Base-by-base conservation (phyloP, 2,329 filamentous ascomycete genomes). In the Lachnellula cervina region DNA sequence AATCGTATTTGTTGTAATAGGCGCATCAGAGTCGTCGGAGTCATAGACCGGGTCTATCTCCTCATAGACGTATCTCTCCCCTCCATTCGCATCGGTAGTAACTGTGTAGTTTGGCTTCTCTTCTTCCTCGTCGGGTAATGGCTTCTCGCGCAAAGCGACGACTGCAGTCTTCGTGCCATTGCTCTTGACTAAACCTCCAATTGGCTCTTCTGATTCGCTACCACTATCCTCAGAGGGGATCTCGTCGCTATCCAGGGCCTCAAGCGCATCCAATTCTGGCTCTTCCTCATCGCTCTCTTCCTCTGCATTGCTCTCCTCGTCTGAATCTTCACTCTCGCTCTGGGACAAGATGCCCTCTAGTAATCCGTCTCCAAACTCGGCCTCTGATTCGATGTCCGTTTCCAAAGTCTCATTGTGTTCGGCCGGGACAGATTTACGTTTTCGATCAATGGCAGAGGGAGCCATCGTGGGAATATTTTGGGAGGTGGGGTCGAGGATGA, bases 1-100 rank as follows among this genome's bases (percentile, higher is more conserved):
- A 66, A 99, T 97, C 0, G 94, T 97, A 74, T 99, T 99, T 51
- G 79, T 80, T 28, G 86, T 83, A 54, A 83, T 87, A 59, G 88
- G 84, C 3, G 86, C 87, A 70, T 97, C 93, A 3, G 89, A 89
- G 69, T 97, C 93, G 73, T 99, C 95, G 1, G 92, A 96, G 69
- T 97, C 94, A 74, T 99, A 97, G 52, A 91, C 87, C 2, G 93
- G 90, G 63, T 97, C 88, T 61, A 99, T 91, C 69, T 97, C 94
- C 60, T 88, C 83, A 74, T 97, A 99, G 45, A 97, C 80, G 69
- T 96, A 99, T 71, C 94, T 85, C 61, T 86, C 83, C 66, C 90
- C 89, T 58, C 94, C 94, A 74, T 97, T 94, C 64, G 94, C 93
- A 67, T 97, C 94, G 55, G 80, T 87, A 44, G 87, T 79, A 43